These are phyloP conservation scores for Tephrocybe rancida DNA, from an alignment of 768 basidiomycete genomes.

Conservation along the genomic window DNA sequence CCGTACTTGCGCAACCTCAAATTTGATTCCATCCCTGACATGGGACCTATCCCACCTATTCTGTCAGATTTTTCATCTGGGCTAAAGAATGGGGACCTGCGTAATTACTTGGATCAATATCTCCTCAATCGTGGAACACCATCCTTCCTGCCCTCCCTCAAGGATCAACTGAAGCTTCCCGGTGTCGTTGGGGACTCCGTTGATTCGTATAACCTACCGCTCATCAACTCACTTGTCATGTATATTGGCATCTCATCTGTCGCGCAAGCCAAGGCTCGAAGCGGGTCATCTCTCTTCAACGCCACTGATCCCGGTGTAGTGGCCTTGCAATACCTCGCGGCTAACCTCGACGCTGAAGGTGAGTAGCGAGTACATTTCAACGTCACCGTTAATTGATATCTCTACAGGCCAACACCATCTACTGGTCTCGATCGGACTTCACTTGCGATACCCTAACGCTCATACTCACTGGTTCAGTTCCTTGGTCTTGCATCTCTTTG, in stretches of 20 bases:
- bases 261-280: conserved; percentile 84
- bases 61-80: conserved; percentile 88
- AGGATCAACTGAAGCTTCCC: conserved; percentile 69
- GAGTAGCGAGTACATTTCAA: conserved; percentile 29
- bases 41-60: conserved; percentile 90
- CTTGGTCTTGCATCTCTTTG: conserved; percentile 85
- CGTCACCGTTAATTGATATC: not conserved
- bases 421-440: conserved; percentile 89
- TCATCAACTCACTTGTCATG: conserved; percentile 94
- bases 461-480: conserved; percentile 99
- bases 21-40: conserved; percentile 81
- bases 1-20: conserved; percentile 77
- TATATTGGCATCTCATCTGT: conserved; percentile 95
- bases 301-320: conserved; percentile 83
- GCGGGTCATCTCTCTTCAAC: conserved; percentile 80
- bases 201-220: conserved; percentile 81
- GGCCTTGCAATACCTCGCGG: conserved; percentile 79
- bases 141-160: conserved; percentile 75
- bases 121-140: conserved; percentile 75
- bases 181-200: conserved; percentile 44
- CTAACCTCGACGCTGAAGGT: conserved; percentile 92
- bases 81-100: conserved; percentile 80
- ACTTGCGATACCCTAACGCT: conserved; percentile 96
- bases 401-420: conserved; percentile 90
- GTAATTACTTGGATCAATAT: conserved; percentile 80